phyloP scores from a whole-genome alignment of 73 alveolate species.

The Stentor roeselii region DNA sequence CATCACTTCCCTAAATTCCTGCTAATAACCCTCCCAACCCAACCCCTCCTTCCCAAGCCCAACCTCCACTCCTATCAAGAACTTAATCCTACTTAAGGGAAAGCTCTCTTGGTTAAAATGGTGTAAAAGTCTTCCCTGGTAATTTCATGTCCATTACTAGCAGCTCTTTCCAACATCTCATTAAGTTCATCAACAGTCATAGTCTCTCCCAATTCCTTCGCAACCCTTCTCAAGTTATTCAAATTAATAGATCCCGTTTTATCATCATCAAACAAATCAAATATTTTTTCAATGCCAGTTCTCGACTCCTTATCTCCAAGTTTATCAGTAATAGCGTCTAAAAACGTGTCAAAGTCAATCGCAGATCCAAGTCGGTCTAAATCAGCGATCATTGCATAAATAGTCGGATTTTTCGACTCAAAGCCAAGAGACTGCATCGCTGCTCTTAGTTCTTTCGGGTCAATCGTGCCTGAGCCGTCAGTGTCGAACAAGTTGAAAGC shows the following conservation, averaged over 20 bases:
- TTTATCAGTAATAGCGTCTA: neutral
- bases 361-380: no score
- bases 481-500: no score
- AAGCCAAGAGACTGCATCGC: slow-evolving; percentile 75
- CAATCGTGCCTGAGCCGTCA: slow-evolving; percentile 82
- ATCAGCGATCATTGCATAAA: slow-evolving; percentile 73
- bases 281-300: neutral
- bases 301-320: neutral
- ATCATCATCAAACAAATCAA: neutral
- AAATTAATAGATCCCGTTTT: neutral
- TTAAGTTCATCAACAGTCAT: slow-evolving; percentile 66
- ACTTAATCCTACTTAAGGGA: no score
- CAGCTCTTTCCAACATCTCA: slow-evolving; percentile 80
- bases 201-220: neutral
- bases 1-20: no score
- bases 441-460: slow-evolving; percentile 79
- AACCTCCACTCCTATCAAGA: no score
- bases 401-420: slow-evolving; percentile 79
- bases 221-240: neutral
- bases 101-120: slow-evolving; percentile 24
- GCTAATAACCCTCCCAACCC: no score
- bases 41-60: no score
- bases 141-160: slow-evolving; percentile 75
- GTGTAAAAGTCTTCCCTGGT: slow-evolving; percentile 81
- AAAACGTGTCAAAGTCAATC: neutral